Evolutionary conservation across 371 early-diverging fungal species (phyloP), one percentile per base, ranked within the genome.

Genomic region (Antonospora locustae): DNA sequence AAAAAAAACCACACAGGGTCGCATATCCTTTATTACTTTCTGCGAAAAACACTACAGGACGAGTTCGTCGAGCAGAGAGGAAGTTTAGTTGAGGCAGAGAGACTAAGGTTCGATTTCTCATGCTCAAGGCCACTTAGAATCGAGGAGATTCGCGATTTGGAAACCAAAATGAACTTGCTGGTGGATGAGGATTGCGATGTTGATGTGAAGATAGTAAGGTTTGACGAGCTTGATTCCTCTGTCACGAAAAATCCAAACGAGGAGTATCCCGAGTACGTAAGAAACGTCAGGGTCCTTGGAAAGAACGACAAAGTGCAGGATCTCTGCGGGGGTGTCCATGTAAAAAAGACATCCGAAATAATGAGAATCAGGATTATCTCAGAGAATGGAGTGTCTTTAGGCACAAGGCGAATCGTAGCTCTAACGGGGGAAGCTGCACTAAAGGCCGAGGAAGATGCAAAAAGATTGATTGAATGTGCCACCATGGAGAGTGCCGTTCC

Each of bases 241-340:
- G 82, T 88, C 6, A 80, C 92, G 65, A 87, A 90, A 20, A 80
- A 79, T 58, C 81, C 82, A 60, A 78, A 91, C 17, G 85, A 87
- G 60, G 86, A 87, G 37, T 77, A 95, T 40, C 76, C 87, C 24
- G 74, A 79, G 51, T 37, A 29, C 6, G 61, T 74, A 24, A 45
- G 74, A 9, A 81, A 88, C 66, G 82, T 85, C 0, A 63, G 77
- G 29, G 84, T 88, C 63, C 78, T 78, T 32, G 77, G 81, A 50
- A 90, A 88, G 87, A 71, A 73, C 3, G 74, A 78, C 28, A 78
- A 80, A 62, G 84, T 86, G 43, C 79, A 89, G 49, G 99, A 98
- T 76, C 84, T 94, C 72, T 98, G 99, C 73, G 96, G 99, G 69
- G 99, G 99, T 63, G 92, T 93, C 65, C 98, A 98, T 67, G 95